These are phyloP conservation scores for Ustilago tritici DNA, from an alignment of 1,284 basidiomycete species.

Conservation along the genomic window DNA sequence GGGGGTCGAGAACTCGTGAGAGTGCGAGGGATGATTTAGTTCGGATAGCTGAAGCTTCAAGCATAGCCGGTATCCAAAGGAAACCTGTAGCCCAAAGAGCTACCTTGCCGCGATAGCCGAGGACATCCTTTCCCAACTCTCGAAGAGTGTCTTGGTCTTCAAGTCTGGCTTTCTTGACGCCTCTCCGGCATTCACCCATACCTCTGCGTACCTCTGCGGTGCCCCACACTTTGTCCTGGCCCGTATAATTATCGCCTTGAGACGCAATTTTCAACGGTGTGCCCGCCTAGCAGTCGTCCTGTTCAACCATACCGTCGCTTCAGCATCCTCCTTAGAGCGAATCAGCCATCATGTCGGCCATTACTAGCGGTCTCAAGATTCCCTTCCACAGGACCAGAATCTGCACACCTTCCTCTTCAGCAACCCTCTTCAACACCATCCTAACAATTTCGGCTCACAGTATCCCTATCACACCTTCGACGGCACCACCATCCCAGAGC, in stretches of 20 bases:
- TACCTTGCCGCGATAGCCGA: slow-evolving; percentile 30
- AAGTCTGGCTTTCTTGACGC: no score
- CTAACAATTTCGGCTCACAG: slow-evolving; percentile 30
- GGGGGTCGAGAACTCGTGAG: not conserved
- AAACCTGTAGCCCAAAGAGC: not conserved
- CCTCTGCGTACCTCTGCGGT: slow-evolving; percentile 12
- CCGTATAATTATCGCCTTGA: not conserved
- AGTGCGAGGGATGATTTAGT: not conserved
- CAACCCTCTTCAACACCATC: slow-evolving; percentile 53
- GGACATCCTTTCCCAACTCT: not conserved
- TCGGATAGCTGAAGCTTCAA: not conserved
- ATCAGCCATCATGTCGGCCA: slow-evolving; percentile 15
- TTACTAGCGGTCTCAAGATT: slow-evolving; percentile 31
- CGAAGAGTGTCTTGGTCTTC: not conserved
- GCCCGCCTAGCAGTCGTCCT: not conserved
- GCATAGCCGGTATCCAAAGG: not conserved
- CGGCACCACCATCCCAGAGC: slow-evolving; percentile 40
- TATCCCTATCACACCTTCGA: slow-evolving; percentile 51
- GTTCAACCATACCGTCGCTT: not conserved
- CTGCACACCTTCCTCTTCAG: slow-evolving; percentile 51
- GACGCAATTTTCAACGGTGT: not conserved
- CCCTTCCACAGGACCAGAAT: slow-evolving; percentile 39
- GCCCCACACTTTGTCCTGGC: slow-evolving; percentile 19
- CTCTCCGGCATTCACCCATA: no score
- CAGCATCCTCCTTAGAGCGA: not conserved